These are phyloP conservation scores for Suillus hirtellus DNA, from an alignment of 768 basidiomycete species.

Conservation along the genomic window DNA sequence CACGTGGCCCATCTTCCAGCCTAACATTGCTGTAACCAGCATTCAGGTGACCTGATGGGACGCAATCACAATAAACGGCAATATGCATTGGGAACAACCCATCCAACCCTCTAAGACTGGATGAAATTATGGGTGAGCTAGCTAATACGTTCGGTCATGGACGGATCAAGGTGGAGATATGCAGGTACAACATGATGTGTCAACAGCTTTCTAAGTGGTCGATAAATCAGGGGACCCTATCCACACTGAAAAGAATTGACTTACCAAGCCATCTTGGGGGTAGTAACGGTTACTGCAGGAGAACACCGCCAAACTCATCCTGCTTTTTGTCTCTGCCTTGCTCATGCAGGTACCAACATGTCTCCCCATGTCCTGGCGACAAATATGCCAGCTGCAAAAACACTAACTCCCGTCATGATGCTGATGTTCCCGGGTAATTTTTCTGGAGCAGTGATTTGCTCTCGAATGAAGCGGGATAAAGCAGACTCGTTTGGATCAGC, in stretches of 20 bases:
- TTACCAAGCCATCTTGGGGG: slow-evolving; percentile 4
- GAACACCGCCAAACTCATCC: background rate
- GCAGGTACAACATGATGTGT: slow-evolving; percentile 4
- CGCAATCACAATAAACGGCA: slow-evolving; percentile 5
- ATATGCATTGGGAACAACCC: slow-evolving; percentile 7
- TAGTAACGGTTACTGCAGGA: background rate
- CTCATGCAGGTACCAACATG: slow-evolving; percentile 66
- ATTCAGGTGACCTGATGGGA: slow-evolving; percentile 1
- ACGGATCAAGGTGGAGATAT: slow-evolving; percentile 4
- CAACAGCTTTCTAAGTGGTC: background rate
- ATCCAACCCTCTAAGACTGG: slow-evolving; percentile 7
- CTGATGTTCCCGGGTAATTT: slow-evolving; percentile 75
- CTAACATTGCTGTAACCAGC: slow-evolving; percentile 2
- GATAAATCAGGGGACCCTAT: background rate
- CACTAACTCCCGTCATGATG: slow-evolving; percentile 59
- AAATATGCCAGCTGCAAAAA: slow-evolving; percentile 72
- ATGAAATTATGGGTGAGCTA: slow-evolving; percentile 10
- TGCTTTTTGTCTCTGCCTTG: background rate
- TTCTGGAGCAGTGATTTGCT: slow-evolving; percentile 71
- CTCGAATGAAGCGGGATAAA: slow-evolving; percentile 55
- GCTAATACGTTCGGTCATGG: slow-evolving; percentile 7
- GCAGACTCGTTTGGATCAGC: slow-evolving; percentile 63
- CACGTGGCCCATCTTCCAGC: background rate
- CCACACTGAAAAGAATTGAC: background rate
- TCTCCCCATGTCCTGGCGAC: slow-evolving; percentile 79